Evolutionary conservation across 371 early-diverging fungal genomes (phyloP), one percentile per base, ranked within the genome.

Genomic region (Rhizopus delemar): DNA sequence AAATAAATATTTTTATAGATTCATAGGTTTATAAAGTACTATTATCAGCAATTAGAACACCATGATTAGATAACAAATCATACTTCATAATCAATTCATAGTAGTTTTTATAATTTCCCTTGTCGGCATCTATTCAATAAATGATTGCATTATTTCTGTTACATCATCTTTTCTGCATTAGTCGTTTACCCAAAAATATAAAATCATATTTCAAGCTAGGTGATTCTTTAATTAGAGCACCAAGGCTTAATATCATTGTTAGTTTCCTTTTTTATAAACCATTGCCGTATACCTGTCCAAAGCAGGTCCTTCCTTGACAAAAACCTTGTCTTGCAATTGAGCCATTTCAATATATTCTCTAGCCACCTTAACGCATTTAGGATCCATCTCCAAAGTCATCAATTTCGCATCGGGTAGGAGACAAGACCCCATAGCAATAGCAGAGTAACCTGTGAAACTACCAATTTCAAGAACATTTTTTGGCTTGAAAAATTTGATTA

Each of bases 351-450:
- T 63, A 51, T 72, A 60, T 5, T 63, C 52, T 2, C 62, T 61
- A 1, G 88, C 82, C n/a, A 82, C 35, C 0, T 54, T 50, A 6
- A 77, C 71, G 33, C 74, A 71, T 29, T 63, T 53, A 15, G 62
- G 35, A 36, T 85, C 79, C 32, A 65, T 41, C 48, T 88, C 88
- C 7, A 83, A 69, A 0, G 85, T 76, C 2, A 78, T 51, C 5
- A 87, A 39, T 2, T 32, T 65, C 2, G 60, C 63, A 3, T 60
- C 57, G 0, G 57, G 35, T 8, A 55, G 29, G 45, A 85, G 57
- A 1, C 82, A 85, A 15, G 84, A 79, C 3, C 82, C 86, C 78
- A 88, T 80, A n/a, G 81, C 82, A 51, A 86, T 67, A 7, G 86
- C 78, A 5, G 79, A 77, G 48, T 66, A 81, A 1, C 88, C 88